These are phyloP conservation scores for Colletotrichum falcatum DNA, from an alignment of 2,329 filamentous ascomycete genomes.

Conservation along the genomic window DNA sequence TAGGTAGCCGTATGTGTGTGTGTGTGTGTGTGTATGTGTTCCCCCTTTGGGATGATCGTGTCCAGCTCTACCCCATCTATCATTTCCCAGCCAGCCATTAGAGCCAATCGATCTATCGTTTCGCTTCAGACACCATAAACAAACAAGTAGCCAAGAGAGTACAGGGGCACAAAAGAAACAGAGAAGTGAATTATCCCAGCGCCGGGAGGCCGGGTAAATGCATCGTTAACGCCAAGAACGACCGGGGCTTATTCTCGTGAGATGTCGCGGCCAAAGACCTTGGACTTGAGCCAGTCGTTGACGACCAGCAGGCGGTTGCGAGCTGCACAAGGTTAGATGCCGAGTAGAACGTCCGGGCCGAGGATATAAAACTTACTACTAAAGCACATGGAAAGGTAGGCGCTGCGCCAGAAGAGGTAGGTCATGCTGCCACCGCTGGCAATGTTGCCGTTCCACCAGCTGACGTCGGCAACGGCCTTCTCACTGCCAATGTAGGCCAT, in stretches of 20 bases:
- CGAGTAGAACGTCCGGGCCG: neutral
- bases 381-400: constrained; percentile 99
- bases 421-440: constrained; percentile 93
- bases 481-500: constrained; percentile 98
- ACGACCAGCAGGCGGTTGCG: constrained; percentile 94
- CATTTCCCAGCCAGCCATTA: constrained; percentile 38
- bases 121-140: constrained; percentile 37
- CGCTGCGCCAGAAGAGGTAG: constrained; percentile 98
- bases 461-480: constrained; percentile 96
- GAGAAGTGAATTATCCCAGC: constrained; percentile 23
- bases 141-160: constrained; percentile 28
- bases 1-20: constrained; percentile 27
- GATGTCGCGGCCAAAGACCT: constrained; percentile 95
- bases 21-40: constrained; percentile 3
- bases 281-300: constrained; percentile 97
- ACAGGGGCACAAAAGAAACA: constrained; percentile 21
- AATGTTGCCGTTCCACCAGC: constrained; percentile 97
- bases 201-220: constrained; percentile 19
- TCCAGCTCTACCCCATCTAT: constrained; percentile 39
- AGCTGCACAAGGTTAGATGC: constrained; percentile 61
- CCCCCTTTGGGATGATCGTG: constrained; percentile 21
- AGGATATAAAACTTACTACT: constrained; percentile 81
- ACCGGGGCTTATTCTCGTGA: constrained; percentile 74
- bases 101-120: constrained; percentile 41
- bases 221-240: constrained; percentile 33